phyloP scores from a whole-genome alignment of 176 grass and related monocot species.

The Oryza australiensis region DNA sequence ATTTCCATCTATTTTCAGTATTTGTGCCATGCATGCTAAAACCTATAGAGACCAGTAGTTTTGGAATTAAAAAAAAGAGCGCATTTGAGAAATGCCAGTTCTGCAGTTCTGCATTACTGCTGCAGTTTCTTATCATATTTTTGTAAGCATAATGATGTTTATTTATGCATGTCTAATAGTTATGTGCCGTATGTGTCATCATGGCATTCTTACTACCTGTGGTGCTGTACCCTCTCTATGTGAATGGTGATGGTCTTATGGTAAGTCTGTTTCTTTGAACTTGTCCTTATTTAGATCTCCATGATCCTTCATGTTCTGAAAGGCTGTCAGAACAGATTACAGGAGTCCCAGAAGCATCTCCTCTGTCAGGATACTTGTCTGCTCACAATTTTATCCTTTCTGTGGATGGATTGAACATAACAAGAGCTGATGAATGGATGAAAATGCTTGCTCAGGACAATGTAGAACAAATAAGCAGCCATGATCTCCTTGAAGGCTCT shows the following conservation, averaged over 20 bases:
- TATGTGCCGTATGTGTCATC: slow-evolving; percentile 76
- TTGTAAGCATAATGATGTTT: slow-evolving; percentile 20
- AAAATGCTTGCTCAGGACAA: slow-evolving; percentile 51
- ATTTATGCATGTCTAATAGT: slow-evolving; percentile 54
- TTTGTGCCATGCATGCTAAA: slow-evolving; percentile 18
- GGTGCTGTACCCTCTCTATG: slow-evolving; percentile 66
- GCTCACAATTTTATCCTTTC: slow-evolving; percentile 74
- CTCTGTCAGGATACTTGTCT: slow-evolving; percentile 67
- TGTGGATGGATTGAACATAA: slow-evolving; percentile 73
- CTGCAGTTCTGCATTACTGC: background rate
- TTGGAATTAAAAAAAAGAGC: background rate
- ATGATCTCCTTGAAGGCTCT: slow-evolving; percentile 35
- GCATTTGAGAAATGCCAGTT: slow-evolving; percentile 7
- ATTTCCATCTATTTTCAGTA: slow-evolving; percentile 8
- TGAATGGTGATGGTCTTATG: slow-evolving; percentile 68
- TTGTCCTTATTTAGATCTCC: slow-evolving; percentile 29
- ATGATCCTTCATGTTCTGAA: slow-evolving; percentile 28
- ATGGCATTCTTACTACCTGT: slow-evolving; percentile 64
- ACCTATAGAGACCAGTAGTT: slow-evolving; percentile 13
- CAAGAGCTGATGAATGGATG: slow-evolving; percentile 65
- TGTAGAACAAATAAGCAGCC: slow-evolving; percentile 31
- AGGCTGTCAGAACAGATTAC: slow-evolving; percentile 58
- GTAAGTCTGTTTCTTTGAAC: slow-evolving; percentile 53
- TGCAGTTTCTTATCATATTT: background rate
- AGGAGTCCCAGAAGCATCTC: slow-evolving; percentile 56